Base-by-base conservation (phyloP, 495 filamentous ascomycete species). In the Durotheca rogersii region DNA sequence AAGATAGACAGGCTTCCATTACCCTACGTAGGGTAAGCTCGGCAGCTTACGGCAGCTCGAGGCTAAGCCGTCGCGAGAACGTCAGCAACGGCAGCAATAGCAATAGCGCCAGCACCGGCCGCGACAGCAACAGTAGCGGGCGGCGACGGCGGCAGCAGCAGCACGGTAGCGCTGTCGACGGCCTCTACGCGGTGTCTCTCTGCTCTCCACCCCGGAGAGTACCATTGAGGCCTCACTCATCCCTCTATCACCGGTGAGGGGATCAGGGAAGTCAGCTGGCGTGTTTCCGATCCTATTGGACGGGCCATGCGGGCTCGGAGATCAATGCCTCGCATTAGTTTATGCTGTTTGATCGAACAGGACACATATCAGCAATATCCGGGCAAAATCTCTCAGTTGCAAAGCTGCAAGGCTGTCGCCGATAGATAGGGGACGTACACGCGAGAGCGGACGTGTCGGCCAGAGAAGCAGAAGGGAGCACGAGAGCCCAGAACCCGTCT, bases 391-490 rank as follows among this genome's bases (percentile, higher is more conserved):
- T 48, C 55, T 48, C 43, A 58, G 21, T 52, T 39, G 19, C 35
- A 17, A n/a, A 35, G 43, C 49, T 53, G 40, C 55, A 50, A 53
- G 50, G 55, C 50, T 58, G 45, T 49, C 46, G 30, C 55, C 44
- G 45, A 53, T 46, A 58, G 44, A 53, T 53, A 50, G 49, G 48
- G 27, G 44, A 47, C 30, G 23, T 58, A 37, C 36, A 35, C n/a
- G n/a, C n/a, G n/a, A n/a, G n/a, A n/a, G n/a, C n/a, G n/a, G n/a
- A n/a, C n/a, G n/a, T n/a, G n/a, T n/a, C n/a, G n/a, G n/a, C n/a
- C n/a, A n/a, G n/a, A 20, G 7, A 47, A 18, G 21, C 35, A 47
- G 29, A 47, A 4, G 23, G 23, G 23, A 47, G 15, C 46, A n/a
- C n/a, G n/a, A n/a, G n/a, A n/a, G 36, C 41, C 23, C 23, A 27